Base-by-base conservation (phyloP, 78 protist species). In the Anaeramoeba flamelloides region DNA sequence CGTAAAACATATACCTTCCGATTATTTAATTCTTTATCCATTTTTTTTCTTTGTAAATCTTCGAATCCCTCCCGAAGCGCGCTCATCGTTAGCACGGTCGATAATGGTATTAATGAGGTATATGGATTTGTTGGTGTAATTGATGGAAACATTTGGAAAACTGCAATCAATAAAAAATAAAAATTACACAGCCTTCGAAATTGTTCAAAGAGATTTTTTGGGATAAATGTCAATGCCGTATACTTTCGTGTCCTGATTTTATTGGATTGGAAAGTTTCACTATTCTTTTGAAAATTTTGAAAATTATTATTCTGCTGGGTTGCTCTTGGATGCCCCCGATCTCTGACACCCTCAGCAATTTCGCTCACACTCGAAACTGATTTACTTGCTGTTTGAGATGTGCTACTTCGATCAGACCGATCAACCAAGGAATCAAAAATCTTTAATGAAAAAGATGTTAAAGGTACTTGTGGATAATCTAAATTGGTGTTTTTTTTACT, bases 81-180 rank as follows among this genome's bases (percentile, higher is more conserved):
- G 34, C 39, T 75, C 3, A 80, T 38, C 0, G 3, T 0, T 2
- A 85, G 38, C 2, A 85, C 40, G 0, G 39, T 26, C 3, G 37
- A 34, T 0, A 79, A 22, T 79, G 90, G 85, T n/a, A 3, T 77
- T 1, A 77, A 76, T 2, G 79, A 74, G 31, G 82, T 75, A 3
- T 3, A 81, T 0, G 38, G 36, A 40, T 39, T 74, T 31, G 80
- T 79, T 17, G 90, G 87, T 26, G 94, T 89, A 0, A 85, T 8
- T 26, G 69, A 8, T 53, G 69, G 17, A 53, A 53, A 53, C 8
- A 17, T 53, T 53, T 53, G 90, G n/a, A 90, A 77, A 41, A 85
- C 36, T 65, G 89, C 87, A 36, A 89, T 88, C 2, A 91, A 74
- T 31, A 91, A 82, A 79, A 91, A 91, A 83, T 91, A 91, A 36